Evolutionary conservation across 805 yeast genomes (phyloP), one percentile per base, ranked within the genome.

Genomic region (Saitoella complicata): DNA sequence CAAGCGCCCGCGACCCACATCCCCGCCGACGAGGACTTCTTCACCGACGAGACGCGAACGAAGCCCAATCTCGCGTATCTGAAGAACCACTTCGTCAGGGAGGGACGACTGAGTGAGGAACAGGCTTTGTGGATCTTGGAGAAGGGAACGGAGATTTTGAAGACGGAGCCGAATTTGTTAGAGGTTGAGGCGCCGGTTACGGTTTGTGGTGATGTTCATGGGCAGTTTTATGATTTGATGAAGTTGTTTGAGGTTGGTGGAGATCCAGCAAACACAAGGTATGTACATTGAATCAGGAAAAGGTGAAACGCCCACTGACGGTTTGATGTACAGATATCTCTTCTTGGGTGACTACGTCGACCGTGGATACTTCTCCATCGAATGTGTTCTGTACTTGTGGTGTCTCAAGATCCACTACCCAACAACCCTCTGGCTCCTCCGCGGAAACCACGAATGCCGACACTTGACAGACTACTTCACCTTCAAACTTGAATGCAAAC

Each of bases 301-400:
- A 2, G 4, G 21, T 21, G 2, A 21, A 2, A 21, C 21, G 2
- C 21, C 21, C 4, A 21, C 21, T 21, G 21, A 21, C 4, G 21
- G 4, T 21, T 21, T 21, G 21, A 21, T 4, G 21, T 4, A 21
- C 21, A 21, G 21, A 21, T 88, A 84, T 59, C 65, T 87, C 44
- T 87, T 88, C 55, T 63, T 87, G 45, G 96, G 97, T 10, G 97
- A 88, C 62, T 88, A 87, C 58, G 96, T 88, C 13, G 98, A 88
- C 63, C 70, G 98, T 51, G 98, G 98, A 3, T 75, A 82, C 21
- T 87, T 82, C 57, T 81, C 95, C 9, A 73, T 85, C 49, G 98
- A 88, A 49, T 62, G 66, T 45, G 58, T 66, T 33, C 59, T 88
- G 38, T 79, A 81, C 53, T 62, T 88, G 45, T 86, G 83, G 68